phyloP scores from a whole-genome alignment of 768 basidiomycete genomes.

The Termitomyces heimii region DNA sequence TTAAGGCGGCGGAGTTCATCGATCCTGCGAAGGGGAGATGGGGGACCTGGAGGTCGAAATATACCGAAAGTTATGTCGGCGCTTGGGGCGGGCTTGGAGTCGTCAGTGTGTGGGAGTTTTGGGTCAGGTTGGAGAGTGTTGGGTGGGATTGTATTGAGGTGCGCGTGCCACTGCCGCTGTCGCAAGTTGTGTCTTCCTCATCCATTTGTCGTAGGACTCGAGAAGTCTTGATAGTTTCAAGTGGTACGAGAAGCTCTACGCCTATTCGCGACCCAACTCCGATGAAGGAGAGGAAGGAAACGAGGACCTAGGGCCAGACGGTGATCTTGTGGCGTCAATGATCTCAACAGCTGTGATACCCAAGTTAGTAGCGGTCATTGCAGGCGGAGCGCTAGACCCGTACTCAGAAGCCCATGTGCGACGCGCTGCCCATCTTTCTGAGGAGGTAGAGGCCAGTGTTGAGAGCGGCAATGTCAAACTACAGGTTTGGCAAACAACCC shows the following conservation, averaged over 20 bases:
- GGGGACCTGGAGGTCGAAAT: constrained; percentile 70
- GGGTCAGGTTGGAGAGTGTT: constrained; percentile 80
- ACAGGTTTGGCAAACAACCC: constrained; percentile 38
- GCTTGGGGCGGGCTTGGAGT: constrained; percentile 92
- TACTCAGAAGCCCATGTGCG: constrained; percentile 65
- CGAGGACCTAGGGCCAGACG: constrained; percentile 69
- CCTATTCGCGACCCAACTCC: constrained; percentile 55
- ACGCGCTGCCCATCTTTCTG: constrained; percentile 64
- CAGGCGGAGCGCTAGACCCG: constrained; percentile 76
- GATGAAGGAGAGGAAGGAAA: constrained; percentile 39
- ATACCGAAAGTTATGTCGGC: constrained; percentile 75
- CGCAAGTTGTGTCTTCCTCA: not conserved
- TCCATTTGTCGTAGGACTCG: not conserved
- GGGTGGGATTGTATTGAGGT: constrained; percentile 89
- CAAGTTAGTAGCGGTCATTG: constrained; percentile 64
- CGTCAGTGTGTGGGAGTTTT: constrained; percentile 91
- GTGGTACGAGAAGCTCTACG: constrained; percentile 78
- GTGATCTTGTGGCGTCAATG: constrained; percentile 85
- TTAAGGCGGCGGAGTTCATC: constrained; percentile 76
- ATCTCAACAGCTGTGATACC: constrained; percentile 81
- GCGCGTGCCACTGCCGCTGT: constrained; percentile 14
- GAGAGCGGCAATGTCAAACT: constrained; percentile 58
- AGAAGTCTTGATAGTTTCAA: constrained; percentile 68
- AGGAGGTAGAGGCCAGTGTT: constrained; percentile 75
- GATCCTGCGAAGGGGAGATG: constrained; percentile 66